Percentiles rank a stretch among this genome's conserved stretches.
Conservation (phyloP, 2,329 filamentous ascomycete species). For the Penicillium nordicum region DNA sequence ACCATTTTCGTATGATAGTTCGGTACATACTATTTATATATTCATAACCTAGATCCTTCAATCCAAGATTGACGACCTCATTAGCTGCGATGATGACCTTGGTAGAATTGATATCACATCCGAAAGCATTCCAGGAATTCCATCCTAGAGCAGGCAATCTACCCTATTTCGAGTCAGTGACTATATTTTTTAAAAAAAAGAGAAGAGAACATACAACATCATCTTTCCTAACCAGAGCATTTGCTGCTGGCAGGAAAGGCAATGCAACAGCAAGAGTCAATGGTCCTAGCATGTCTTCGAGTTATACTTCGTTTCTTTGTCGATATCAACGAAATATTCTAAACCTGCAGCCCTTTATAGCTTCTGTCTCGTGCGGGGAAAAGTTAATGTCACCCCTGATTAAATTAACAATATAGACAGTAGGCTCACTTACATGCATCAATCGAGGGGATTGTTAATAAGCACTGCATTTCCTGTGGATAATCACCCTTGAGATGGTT, state of each 20-base stretch:
- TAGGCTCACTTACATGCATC: neutral
- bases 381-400: neutral
- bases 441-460: neutral
- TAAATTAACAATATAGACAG: neutral
- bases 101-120: slow-evolving; percentile 47
- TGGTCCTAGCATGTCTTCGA: slow-evolving; percentile 7
- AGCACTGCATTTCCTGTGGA: too few species aligned
- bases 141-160: slow-evolving; percentile 41
- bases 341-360: neutral
- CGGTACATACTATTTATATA: slow-evolving; percentile 48
- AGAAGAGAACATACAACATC: slow-evolving; percentile 23
- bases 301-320: neutral
- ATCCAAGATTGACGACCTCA: slow-evolving; percentile 44
- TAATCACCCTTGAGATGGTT: too few species aligned
- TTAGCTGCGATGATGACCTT: slow-evolving; percentile 48
- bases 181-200: too few species aligned
- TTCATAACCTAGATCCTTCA: slow-evolving; percentile 50
- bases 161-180: slow-evolving; percentile 17
- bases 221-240: slow-evolving; percentile 27
- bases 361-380: neutral
- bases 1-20: slow-evolving; percentile 40
- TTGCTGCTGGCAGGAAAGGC: slow-evolving; percentile 15
- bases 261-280: slow-evolving; percentile 14
- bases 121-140: slow-evolving; percentile 48
- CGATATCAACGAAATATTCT: too few species aligned